phyloP scores from a whole-genome alignment of 2,329 filamentous ascomycete species.

The Calonectria fujianensis region DNA sequence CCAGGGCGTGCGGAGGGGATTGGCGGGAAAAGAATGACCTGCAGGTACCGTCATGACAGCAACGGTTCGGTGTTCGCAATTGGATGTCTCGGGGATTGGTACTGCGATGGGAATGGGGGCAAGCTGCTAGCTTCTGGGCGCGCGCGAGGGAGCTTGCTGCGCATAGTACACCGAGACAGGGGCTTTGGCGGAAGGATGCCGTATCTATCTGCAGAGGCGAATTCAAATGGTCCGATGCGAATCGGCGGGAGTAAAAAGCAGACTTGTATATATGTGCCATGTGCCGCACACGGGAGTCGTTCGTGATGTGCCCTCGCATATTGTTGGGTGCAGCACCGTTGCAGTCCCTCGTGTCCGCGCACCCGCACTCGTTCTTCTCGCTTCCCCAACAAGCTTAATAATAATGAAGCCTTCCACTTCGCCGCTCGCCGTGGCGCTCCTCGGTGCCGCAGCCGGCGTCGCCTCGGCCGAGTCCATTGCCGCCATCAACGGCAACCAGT shows the following conservation, averaged over 20 bases:
- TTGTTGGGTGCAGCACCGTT: constrained; percentile 21
- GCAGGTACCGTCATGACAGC: constrained; percentile 19
- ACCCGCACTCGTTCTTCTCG: background rate
- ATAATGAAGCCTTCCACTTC: constrained; percentile 58
- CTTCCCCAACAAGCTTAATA: constrained; percentile 21
- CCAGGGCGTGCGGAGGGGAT: constrained; percentile 10
- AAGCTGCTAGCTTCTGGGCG: constrained; percentile 23
- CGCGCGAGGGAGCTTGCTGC: background rate
- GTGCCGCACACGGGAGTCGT: constrained; percentile 22
- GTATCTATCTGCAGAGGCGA: background rate
- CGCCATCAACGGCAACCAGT: constrained; percentile 80
- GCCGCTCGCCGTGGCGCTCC: constrained; percentile 54
- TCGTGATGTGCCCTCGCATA: background rate
- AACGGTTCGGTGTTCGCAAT: constrained; percentile 35
- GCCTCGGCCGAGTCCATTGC: constrained; percentile 69
- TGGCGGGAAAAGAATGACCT: constrained; percentile 27
- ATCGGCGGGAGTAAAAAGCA: background rate
- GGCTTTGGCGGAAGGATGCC: background rate
- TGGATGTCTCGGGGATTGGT: constrained; percentile 32
- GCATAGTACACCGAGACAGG: background rate
- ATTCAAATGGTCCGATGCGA: constrained; percentile 18
- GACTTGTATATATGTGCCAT: constrained; percentile 27
- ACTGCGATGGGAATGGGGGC: constrained; percentile 34
- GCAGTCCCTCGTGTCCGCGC: background rate
- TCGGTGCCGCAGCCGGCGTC: constrained; percentile 47